These are phyloP conservation scores for Ophidiomyces ophidiicola DNA, from an alignment of 2,329 filamentous ascomycete genomes.

Conservation along the genomic window DNA sequence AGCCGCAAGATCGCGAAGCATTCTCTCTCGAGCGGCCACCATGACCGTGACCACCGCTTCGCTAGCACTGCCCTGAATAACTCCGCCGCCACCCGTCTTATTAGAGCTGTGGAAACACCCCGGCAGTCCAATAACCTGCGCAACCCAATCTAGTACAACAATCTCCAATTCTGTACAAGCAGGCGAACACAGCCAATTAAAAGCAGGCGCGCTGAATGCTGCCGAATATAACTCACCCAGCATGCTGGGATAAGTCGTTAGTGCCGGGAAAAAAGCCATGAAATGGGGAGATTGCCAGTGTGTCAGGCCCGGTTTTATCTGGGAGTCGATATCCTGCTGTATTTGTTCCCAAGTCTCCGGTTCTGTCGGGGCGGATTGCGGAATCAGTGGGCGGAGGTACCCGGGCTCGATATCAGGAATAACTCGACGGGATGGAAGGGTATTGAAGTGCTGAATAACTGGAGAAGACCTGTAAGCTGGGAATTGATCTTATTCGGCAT, in stretches of 20 bases:
- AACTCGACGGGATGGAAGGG: conserved; percentile 56
- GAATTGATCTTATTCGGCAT: neutral
- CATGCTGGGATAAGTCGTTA: conserved; percentile 67
- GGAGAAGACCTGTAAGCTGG: neutral
- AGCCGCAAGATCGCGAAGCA: conserved; percentile 50
- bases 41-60: conserved; percentile 80
- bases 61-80: conserved; percentile 85
- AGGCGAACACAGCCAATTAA: conserved; percentile 94
- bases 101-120: conserved; percentile 60
- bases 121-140: conserved; percentile 61
- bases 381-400: conserved; percentile 71
- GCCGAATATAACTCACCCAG: conserved; percentile 86
- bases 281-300: conserved; percentile 94
- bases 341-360: conserved; percentile 64
- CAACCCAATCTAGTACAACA: conserved; percentile 83
- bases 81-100: conserved; percentile 58
- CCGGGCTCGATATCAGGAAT: conserved; percentile 69
- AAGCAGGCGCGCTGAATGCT: conserved; percentile 77
- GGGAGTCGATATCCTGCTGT: conserved; percentile 66
- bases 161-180: conserved; percentile 90
- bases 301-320: conserved; percentile 84
- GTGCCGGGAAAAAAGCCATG: conserved; percentile 88
- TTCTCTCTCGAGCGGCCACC: conserved; percentile 74
- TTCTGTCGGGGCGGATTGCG: conserved; percentile 53
- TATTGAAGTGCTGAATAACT: conserved; percentile 80